Conservation (phyloP, 192 early-diverging fungal genomes). For the Podochytrium sp. region DNA sequence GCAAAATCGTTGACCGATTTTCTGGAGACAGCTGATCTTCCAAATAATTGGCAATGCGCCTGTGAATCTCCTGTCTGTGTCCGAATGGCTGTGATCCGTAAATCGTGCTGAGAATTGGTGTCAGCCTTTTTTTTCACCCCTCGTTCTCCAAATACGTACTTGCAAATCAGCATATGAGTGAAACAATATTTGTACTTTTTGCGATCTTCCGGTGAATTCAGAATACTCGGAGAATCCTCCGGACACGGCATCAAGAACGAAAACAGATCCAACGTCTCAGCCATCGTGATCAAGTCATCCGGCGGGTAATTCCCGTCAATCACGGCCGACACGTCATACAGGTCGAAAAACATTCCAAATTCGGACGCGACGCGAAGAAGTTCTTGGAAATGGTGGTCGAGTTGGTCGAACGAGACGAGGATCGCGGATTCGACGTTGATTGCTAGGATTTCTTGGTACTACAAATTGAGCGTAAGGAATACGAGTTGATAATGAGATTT, state of each 20-base stretch:
- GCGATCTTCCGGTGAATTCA: not conserved
- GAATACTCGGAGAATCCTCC: not conserved
- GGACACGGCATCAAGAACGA: slow-evolving; percentile 22
- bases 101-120: slow-evolving; percentile 32
- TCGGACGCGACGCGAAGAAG: slow-evolving; percentile 36
- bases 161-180: slow-evolving; percentile 30
- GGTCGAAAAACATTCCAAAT: slow-evolving; percentile 33
- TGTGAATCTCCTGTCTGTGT: slow-evolving; percentile 35
- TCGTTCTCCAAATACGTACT: not conserved
- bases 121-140: too few relatives aligned
- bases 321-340: slow-evolving; percentile 25
- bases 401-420: slow-evolving; percentile 33
- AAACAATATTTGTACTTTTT: slow-evolving; percentile 27
- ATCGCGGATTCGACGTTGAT: slow-evolving; percentile 35
- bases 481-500: too few relatives aligned
- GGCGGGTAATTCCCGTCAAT: slow-evolving; percentile 27
- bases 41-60: slow-evolving; percentile 24
- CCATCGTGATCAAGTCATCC: slow-evolving; percentile 25
- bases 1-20: slow-evolving; percentile 21
- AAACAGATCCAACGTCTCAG: slow-evolving; percentile 21
- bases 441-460: slow-evolving; percentile 35
- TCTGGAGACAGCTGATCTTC: slow-evolving; percentile 18
- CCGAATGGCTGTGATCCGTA: slow-evolving; percentile 39
- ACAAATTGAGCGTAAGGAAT: too few relatives aligned
- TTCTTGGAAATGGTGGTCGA: slow-evolving; percentile 36